phyloP scores from a whole-genome alignment of 2,329 filamentous ascomycete species.

The Arthrobotrys entomopaga region DNA sequence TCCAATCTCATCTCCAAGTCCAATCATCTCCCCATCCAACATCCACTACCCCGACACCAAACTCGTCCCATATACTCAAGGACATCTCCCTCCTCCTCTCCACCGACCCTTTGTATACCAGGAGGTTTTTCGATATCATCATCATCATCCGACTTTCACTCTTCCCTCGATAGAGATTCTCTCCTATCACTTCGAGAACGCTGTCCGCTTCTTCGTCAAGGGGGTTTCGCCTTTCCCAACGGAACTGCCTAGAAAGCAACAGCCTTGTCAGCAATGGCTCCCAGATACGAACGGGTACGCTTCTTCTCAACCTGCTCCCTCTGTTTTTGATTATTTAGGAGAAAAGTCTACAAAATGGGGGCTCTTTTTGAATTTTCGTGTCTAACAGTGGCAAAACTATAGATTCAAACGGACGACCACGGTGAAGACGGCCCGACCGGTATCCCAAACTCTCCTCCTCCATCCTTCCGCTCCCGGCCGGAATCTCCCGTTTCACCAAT shows the following conservation, averaged over 20 bases:
- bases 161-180: too few species aligned
- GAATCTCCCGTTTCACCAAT: constrained; percentile 71
- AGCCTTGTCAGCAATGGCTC: constrained; percentile 56
- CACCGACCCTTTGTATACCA: background rate
- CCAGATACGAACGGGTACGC: constrained; percentile 58
- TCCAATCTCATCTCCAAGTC: too few species aligned
- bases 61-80: background rate
- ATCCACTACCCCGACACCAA: background rate
- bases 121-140: background rate
- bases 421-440: constrained; percentile 65
- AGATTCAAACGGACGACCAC: constrained; percentile 71
- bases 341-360: too few species aligned
- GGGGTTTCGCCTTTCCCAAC: constrained; percentile 20
- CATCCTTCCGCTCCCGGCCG: constrained; percentile 87
- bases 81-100: too few species aligned
- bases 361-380: too few species aligned
- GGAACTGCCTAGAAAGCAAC: constrained; percentile 6
- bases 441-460: constrained; percentile 72
- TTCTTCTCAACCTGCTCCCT: background rate
- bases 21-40: background rate
- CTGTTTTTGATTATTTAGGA: background rate
- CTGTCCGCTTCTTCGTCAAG: background rate
- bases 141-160: too few species aligned
- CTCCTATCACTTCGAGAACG: background rate
- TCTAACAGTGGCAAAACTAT: constrained; percentile 18